phyloP scores from a whole-genome alignment of 1,284 basidiomycete genomes.

The Heterobasidion occidentale region DNA sequence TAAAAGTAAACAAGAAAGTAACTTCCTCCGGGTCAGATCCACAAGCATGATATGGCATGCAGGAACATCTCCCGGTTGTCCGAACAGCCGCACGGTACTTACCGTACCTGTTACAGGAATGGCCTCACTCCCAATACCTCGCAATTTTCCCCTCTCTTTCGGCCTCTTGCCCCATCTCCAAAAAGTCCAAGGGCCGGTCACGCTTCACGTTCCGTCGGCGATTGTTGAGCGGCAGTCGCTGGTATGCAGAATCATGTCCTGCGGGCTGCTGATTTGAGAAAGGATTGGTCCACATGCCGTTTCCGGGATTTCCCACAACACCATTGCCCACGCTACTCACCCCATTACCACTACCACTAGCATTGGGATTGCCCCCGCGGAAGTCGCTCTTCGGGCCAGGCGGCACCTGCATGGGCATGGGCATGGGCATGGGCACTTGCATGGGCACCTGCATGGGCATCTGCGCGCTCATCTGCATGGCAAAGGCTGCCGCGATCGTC shows the following conservation, averaged over 20 bases:
- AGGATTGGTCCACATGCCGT: slow-evolving; percentile 22
- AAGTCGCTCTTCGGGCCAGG: too few relatives aligned
- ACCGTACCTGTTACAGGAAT: not conserved
- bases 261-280: slow-evolving; percentile 56
- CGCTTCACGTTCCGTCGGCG: slow-evolving; percentile 68
- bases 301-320: not conserved
- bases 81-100: not conserved
- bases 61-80: not conserved
- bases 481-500: slow-evolving; percentile 52
- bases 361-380: not conserved
- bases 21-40: not conserved
- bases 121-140: slow-evolving; percentile 64
- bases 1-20: not conserved
- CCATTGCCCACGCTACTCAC: not conserved
- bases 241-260: slow-evolving; percentile 74
- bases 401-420: not conserved
- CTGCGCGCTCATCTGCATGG: slow-evolving; percentile 17
- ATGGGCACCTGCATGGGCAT: slow-evolving; percentile 1
- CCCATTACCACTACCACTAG: not conserved
- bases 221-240: slow-evolving; percentile 72
- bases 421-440: not conserved
- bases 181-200: slow-evolving; percentile 74
- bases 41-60: too few relatives aligned
- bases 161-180: slow-evolving; percentile 52
- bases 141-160: slow-evolving; percentile 56